Evolutionary conservation across 2,329 filamentous ascomycete species (phyloP), one percentile per base, ranked within the genome.

Genomic region (Paraphoma sp.): DNA sequence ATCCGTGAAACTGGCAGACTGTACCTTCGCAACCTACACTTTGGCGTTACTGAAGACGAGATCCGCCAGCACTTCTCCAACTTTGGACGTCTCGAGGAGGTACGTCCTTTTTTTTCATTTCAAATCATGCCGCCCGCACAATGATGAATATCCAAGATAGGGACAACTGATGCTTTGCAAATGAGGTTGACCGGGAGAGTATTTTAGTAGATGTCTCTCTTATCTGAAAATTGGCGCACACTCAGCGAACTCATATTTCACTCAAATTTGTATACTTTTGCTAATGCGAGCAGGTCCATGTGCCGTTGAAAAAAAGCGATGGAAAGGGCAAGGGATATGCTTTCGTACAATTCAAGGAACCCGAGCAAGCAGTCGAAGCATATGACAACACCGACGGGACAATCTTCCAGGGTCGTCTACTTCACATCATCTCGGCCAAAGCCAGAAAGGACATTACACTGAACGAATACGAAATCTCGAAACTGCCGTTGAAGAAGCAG

Each of bases 161-260:
- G 95, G 95, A 98, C 95, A 98, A 88, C 94, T 93, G 91, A 97
- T 94, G 90, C 90, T 71, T 83, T 81, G 92, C 91, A 92, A 83
- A 83, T 98, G 93, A 96, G 93, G 91, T 87, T 83, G 92, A 71
- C 87, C 88, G 64, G 89, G 89, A 93, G 89, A 92, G 86, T 90
- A 95, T 97, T 96, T 97, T 99, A 97, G 95, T 99, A 99, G 94
- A 98, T 97, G 91, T 92, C 90, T 93, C 88, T 92, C 89, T 83
- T 82, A 86, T 88, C 92, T 95, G 90, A 93, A 23, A 80, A 81
- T 80, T 62, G 53, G 65, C 65, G 55, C 65, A 54, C 50, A n/a
- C 10, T 31, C 18, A 38, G 43, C 23, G 17, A 11, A 46, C 6
- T 31, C 12, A 23, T 6, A 28, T 23, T 30, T 41, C 11, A 43